Evolutionary conservation across 495 filamentous ascomycete species (phyloP).

Genomic region (Penicillium crystallinum): DNA sequence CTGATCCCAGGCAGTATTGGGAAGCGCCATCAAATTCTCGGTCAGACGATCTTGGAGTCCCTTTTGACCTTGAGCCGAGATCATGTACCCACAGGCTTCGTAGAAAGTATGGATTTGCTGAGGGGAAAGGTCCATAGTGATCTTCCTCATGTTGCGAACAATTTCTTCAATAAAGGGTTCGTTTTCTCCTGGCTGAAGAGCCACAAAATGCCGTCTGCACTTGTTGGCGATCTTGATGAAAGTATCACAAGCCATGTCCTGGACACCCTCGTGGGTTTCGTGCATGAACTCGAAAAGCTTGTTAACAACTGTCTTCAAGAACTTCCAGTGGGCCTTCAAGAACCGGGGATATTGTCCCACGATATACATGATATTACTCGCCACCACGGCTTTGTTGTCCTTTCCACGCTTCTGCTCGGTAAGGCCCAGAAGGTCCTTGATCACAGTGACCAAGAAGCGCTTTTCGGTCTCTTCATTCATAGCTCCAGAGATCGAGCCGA

Average conservation of each 20-base stretch:
- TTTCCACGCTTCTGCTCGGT: slow-evolving; percentile 99
- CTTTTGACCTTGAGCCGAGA: slow-evolving; percentile 93
- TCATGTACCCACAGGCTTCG: slow-evolving; percentile 99
- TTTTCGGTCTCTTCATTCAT: slow-evolving; percentile 99
- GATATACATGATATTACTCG: slow-evolving; percentile 99
- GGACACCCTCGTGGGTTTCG: slow-evolving; percentile 98
- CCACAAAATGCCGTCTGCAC: slow-evolving; percentile 95
- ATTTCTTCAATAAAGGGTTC: slow-evolving; percentile 99
- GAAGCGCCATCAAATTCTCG: slow-evolving; percentile 84
- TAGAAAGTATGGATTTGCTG: slow-evolving; percentile 99
- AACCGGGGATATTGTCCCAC: slow-evolving; percentile 98
- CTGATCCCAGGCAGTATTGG: slow-evolving; percentile 89
- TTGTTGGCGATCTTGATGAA: slow-evolving; percentile 99
- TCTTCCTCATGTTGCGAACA: slow-evolving; percentile 87
- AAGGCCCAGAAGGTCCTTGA: slow-evolving; percentile 95
- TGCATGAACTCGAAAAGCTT: slow-evolving; percentile 99
- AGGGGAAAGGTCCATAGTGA: slow-evolving; percentile 88
- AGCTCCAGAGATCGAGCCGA: slow-evolving; percentile 94
- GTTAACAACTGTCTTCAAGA: slow-evolving; percentile 98
- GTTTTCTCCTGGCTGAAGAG: slow-evolving; percentile 85
- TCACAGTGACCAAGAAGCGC: slow-evolving; percentile 94
- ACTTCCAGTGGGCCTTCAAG: slow-evolving; percentile 99
- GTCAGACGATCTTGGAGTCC: slow-evolving; percentile 85
- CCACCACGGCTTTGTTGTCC: slow-evolving; percentile 98
- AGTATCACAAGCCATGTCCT: slow-evolving; percentile 99